These are phyloP conservation scores for Arbutus unedo DNA, from an alignment of 148 eudicot genomes.

Conservation along the genomic window DNA sequence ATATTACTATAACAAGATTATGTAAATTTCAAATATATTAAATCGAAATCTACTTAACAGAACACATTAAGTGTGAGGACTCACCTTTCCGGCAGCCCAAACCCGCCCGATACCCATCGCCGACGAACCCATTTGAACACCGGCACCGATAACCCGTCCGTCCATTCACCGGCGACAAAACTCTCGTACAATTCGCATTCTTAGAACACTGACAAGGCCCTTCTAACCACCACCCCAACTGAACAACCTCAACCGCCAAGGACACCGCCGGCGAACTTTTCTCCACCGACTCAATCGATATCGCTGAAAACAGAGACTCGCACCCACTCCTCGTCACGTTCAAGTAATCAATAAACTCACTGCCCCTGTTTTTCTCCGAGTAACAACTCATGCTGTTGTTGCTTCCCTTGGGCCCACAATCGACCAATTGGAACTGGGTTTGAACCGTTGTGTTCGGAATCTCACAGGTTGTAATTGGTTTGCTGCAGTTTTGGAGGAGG, in stretches of 20 bases:
- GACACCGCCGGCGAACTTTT: conserved; percentile 31
- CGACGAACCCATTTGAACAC: conserved; percentile 38
- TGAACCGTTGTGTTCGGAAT: conserved; percentile 43
- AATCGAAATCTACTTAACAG: background rate
- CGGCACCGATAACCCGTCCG: conserved; percentile 33
- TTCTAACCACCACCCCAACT: conserved; percentile 52
- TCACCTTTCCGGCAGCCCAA: conserved; percentile 50
- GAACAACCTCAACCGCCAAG: conserved; percentile 39
- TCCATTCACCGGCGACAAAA: conserved; percentile 26
- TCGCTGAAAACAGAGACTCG: conserved; percentile 30
- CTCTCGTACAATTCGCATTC: conserved; percentile 27
- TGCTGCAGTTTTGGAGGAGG: conserved; percentile 36
- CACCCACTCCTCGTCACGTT: conserved; percentile 31
- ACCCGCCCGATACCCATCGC: conserved; percentile 44
- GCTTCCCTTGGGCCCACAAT: conserved; percentile 22
- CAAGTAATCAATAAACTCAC: conserved; percentile 23
- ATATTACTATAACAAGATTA: background rate
- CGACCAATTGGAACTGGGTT: conserved; percentile 36
- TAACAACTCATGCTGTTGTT: conserved; percentile 11
- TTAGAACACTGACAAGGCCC: conserved; percentile 37
- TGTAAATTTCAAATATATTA: background rate
- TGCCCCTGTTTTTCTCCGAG: conserved; percentile 23
- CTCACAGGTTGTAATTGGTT: background rate
- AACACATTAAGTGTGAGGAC: background rate
- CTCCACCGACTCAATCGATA: conserved; percentile 23